Evolutionary conservation across 2,329 filamentous ascomycete species (phyloP).

Genomic region (Chalaropsis thielavioides): DNA sequence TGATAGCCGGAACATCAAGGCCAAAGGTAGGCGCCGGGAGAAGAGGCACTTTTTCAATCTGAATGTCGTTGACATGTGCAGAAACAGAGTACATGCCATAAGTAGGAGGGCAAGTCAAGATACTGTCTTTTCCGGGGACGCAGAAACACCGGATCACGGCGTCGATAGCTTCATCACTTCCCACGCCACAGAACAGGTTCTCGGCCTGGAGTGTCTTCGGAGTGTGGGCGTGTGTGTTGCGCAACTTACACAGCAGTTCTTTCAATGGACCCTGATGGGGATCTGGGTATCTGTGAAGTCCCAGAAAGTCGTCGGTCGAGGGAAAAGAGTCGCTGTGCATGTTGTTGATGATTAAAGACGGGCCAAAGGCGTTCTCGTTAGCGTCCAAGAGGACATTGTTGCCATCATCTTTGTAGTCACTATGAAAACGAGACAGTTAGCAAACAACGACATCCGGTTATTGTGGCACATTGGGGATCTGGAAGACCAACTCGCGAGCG

Average conservation of each 20-base stretch:
- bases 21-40: constrained; percentile 56
- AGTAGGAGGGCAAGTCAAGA: constrained; percentile 88
- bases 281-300: constrained; percentile 88
- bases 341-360: constrained; percentile 47
- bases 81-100: constrained; percentile 98
- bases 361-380: constrained; percentile 94
- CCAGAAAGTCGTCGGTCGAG: constrained; percentile 51
- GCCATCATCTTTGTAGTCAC: constrained; percentile 98
- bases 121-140: constrained; percentile 69
- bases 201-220: constrained; percentile 56
- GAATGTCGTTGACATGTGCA: constrained; percentile 84
- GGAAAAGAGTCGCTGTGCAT: constrained; percentile 26
- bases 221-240: constrained; percentile 75
- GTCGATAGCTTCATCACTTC: constrained; percentile 94
- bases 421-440: constrained; percentile 27
- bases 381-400: constrained; percentile 92
- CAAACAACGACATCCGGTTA: neutral
- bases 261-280: constrained; percentile 86
- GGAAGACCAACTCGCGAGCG: constrained; percentile 54
- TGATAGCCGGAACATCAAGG: constrained; percentile 57
- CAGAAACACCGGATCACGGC: constrained; percentile 89
- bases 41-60: constrained; percentile 73
- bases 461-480: neutral
- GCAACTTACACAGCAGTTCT: constrained; percentile 68
- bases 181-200: constrained; percentile 87